These are phyloP conservation scores for Myotisia sp. DNA, from an alignment of 2,329 filamentous ascomycete species.

Conservation along the genomic window DNA sequence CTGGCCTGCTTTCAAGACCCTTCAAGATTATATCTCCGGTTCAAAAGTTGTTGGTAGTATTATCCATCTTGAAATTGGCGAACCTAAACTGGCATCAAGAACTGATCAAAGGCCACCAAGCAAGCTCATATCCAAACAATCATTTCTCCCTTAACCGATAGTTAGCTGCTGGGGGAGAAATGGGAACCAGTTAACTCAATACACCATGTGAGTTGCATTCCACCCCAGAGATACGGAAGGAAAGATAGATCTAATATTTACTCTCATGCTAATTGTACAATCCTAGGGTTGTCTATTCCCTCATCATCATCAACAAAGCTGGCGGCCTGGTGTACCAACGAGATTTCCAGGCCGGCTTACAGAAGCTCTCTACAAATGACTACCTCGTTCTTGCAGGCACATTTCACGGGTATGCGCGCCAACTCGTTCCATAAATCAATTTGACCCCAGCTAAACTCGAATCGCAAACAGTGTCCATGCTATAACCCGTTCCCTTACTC, in stretches of 20 bases:
- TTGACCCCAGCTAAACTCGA: background rate
- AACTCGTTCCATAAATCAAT: background rate
- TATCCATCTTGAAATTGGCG: no score
- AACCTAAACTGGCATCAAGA: no score
- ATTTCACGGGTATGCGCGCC: constrained; percentile 63
- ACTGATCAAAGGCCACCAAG: no score
- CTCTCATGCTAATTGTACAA: background rate
- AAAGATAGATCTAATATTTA: background rate
- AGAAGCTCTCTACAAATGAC: constrained; percentile 86
- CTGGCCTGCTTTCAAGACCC: no score
- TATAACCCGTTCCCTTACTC: constrained; percentile 44
- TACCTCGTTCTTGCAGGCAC: constrained; percentile 93
- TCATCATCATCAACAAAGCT: constrained; percentile 98
- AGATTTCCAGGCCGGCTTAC: constrained; percentile 74
- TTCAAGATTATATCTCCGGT: no score
- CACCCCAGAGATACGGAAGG: no score
- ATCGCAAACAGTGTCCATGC: constrained; percentile 44
- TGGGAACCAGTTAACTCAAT: constrained; percentile 1
- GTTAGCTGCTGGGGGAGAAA: no score
- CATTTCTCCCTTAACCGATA: no score
- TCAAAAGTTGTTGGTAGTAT: no score
- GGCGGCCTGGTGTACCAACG: constrained; percentile 93
- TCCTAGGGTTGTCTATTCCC: constrained; percentile 75
- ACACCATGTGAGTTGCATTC: constrained; percentile 2
- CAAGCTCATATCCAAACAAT: no score